phyloP scores from a whole-genome alignment of 2,329 filamentous ascomycete species.

The Sporothrix schenckii region DNA sequence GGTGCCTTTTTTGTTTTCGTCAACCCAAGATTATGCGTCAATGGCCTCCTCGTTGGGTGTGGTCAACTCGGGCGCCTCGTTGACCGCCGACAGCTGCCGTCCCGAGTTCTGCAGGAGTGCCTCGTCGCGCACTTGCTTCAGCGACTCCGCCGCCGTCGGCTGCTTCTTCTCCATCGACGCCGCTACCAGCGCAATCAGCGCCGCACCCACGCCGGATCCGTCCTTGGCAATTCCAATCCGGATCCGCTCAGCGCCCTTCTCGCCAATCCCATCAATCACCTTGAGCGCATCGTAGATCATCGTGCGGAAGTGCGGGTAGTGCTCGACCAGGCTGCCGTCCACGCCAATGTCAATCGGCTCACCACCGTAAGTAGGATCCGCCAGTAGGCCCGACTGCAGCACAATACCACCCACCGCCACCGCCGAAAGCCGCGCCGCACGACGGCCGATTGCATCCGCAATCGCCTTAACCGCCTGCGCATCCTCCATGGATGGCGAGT shows the following conservation, averaged over 20 bases:
- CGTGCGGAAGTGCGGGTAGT: conserved; percentile 89
- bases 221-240: conserved; percentile 97
- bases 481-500: conserved; percentile 77
- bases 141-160: conserved; percentile 43
- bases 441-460: conserved; percentile 79
- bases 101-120: conserved; percentile 40
- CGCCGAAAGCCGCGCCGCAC: conserved; percentile 83
- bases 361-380: conserved; percentile 58
- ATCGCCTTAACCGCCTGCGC: conserved; percentile 85
- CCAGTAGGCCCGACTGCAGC: conserved; percentile 74
- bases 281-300: conserved; percentile 83
- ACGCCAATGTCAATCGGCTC: conserved; percentile 87
- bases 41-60: conserved; percentile 27
- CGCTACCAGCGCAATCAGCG: conserved; percentile 89
- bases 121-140: conserved; percentile 49
- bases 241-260: conserved; percentile 78
- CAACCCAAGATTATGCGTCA: background rate
- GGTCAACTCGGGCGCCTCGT: conserved; percentile 36
- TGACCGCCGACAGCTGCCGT: conserved; percentile 39
- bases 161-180: conserved; percentile 65
- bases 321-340: conserved; percentile 91
- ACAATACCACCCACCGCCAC: conserved; percentile 86
- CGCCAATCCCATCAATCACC: conserved; percentile 75
- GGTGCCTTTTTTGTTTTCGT: background rate
- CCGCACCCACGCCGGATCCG: conserved; percentile 91